Percentiles rank a stretch among this genome's conserved stretches.
These are phyloP conservation scores for Tirmania nivea DNA, from an alignment of 495 filamentous ascomycete genomes.

Conservation along the genomic window DNA sequence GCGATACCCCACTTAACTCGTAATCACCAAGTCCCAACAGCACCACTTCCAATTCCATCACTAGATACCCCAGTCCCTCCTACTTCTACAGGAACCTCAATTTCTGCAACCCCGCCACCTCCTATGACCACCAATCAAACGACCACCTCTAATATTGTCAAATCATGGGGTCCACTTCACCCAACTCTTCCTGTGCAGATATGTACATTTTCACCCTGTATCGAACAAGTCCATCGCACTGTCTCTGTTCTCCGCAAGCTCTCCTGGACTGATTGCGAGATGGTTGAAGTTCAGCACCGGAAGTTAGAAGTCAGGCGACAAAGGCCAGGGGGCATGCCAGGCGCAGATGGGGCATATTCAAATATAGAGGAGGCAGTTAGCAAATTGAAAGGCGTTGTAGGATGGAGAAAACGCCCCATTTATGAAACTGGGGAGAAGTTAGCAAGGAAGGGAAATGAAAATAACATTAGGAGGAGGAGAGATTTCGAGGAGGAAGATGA, in stretches of 20 bases:
- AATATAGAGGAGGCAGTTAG: constrained; percentile 58
- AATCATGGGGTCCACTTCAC: constrained; percentile 33
- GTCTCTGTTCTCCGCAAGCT: constrained; percentile 52
- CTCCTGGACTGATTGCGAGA: constrained; percentile 77
- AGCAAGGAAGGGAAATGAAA: constrained; percentile 1
- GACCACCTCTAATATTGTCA: neutral
- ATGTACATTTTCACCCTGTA: constrained; percentile 89
- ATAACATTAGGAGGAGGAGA: neutral
- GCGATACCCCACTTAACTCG: constrained; percentile 69
- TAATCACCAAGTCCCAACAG: constrained; percentile 7
- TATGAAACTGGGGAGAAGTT: constrained; percentile 12
- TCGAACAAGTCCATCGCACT: constrained; percentile 79
- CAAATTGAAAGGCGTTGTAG: constrained; percentile 50
- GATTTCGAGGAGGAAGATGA: constrained; percentile 11
- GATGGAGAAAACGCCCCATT: constrained; percentile 23
- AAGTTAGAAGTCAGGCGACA: constrained; percentile 66
- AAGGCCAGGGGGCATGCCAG: neutral
- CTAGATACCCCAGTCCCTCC: neutral
- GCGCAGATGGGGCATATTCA: constrained; percentile 34
- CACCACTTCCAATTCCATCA: neutral
- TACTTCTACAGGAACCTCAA: neutral
- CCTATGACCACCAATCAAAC: neutral
- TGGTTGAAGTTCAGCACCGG: constrained; percentile 63
- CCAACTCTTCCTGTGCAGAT: constrained; percentile 43
- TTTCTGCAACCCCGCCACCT: neutral